These are phyloP conservation scores for Spongispora temasekensis DNA, from an alignment of 1,284 basidiomycete species.

Conservation along the genomic window DNA sequence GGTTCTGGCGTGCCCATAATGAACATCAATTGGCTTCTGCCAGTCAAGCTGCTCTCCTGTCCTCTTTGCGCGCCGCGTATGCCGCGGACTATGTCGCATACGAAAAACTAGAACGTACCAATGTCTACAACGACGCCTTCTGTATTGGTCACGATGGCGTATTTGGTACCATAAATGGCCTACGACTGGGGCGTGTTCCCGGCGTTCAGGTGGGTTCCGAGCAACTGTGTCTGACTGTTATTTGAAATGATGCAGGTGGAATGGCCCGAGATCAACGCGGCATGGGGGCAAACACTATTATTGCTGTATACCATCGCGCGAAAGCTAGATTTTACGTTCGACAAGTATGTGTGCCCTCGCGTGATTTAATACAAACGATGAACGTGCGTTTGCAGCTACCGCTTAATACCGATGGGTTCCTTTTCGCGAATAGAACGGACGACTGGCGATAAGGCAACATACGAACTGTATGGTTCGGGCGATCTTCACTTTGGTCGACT, in stretches of 20 bases:
- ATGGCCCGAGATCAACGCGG: slow-evolving; percentile 99
- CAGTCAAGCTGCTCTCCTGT: slow-evolving; percentile 67
- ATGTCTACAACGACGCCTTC: slow-evolving; percentile 98
- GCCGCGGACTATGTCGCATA: slow-evolving; percentile 74
- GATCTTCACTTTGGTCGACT: slow-evolving; percentile 87
- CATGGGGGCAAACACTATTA: slow-evolving; percentile 96
- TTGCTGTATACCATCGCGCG: slow-evolving; percentile 88
- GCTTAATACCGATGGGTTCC: slow-evolving; percentile 89
- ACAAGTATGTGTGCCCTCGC: slow-evolving; percentile 65
- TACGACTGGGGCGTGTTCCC: slow-evolving; percentile 86
- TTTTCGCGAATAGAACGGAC: slow-evolving; percentile 89
- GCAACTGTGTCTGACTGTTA: slow-evolving; percentile 7
- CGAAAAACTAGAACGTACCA: slow-evolving; percentile 88
- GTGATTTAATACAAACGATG: slow-evolving; percentile 5
- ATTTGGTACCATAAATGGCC: slow-evolving; percentile 95
- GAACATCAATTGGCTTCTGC: slow-evolving; percentile 65
- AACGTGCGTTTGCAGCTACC: slow-evolving; percentile 58
- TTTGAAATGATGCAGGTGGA: slow-evolving; percentile 64
- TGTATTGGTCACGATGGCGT: slow-evolving; percentile 95
- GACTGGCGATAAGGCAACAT: slow-evolving; percentile 78
- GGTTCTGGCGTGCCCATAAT: slow-evolving; percentile 85
- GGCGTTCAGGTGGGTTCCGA: slow-evolving; percentile 56
- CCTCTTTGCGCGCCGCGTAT: slow-evolving; percentile 75
- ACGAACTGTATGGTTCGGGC: slow-evolving; percentile 90
- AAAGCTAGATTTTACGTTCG: slow-evolving; percentile 86